Conservation (phyloP, 805 yeast genomes). For the Lipomyces orientalis region DNA sequence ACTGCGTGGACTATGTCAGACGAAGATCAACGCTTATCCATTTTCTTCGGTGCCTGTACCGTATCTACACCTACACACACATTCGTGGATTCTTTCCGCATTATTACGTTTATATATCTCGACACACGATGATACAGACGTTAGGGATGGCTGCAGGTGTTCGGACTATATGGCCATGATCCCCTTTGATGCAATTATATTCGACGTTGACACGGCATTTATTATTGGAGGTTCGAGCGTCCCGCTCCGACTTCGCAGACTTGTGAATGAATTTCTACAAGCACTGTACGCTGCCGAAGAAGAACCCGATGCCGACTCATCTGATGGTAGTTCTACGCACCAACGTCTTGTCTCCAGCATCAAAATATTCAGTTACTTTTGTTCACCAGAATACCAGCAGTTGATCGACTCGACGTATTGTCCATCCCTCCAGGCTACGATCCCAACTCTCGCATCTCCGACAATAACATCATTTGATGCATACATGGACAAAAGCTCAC, state of each 20-base stretch:
- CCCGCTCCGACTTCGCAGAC: conserved; percentile 6
- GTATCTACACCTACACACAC: conserved; percentile 11
- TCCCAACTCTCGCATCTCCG: not conserved
- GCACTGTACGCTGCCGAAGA: not conserved
- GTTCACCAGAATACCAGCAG: conserved; percentile 7
- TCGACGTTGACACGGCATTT: conserved; percentile 23
- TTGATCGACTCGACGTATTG: not conserved
- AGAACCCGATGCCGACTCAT: not conserved
- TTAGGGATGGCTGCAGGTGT: not conserved
- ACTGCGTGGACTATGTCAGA: conserved; percentile 10
- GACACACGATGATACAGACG: not conserved
- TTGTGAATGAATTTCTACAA: conserved; percentile 8
- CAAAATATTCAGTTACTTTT: not conserved
- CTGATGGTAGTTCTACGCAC: not conserved
- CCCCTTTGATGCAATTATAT: conserved; percentile 3
- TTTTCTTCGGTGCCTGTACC: conserved; percentile 20
- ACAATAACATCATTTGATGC: not conserved
- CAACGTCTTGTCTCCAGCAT: not conserved
- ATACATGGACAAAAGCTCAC: not conserved
- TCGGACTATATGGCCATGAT: not conserved
- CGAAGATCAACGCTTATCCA: conserved; percentile 20
- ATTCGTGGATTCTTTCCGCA: conserved; percentile 22
- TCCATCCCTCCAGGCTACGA: not conserved
- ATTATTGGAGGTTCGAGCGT: conserved; percentile 22
- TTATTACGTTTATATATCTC: not conserved